These are phyloP conservation scores for Cicer pinnatifidum DNA, from an alignment of 306 rosid genomes.

Conservation along the genomic window DNA sequence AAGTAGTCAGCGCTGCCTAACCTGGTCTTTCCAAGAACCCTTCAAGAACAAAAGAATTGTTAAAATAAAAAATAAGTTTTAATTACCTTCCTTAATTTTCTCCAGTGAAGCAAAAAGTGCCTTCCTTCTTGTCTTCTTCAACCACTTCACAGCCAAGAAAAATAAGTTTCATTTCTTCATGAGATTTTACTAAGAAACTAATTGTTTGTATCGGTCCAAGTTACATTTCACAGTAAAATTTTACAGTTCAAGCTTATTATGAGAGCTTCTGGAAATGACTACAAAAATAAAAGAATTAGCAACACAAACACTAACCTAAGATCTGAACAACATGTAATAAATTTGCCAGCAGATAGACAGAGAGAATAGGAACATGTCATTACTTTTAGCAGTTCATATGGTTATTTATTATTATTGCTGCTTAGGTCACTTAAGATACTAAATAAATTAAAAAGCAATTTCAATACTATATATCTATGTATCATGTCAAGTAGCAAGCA, in stretches of 20 bases:
- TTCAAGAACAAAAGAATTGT: too few species aligned
- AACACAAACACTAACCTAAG: conserved; percentile 9
- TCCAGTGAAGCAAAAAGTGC: conserved; percentile 87
- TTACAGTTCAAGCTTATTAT: neutral
- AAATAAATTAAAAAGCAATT: conserved; percentile 1
- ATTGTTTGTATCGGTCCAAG: neutral
- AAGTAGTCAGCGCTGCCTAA: too few species aligned
- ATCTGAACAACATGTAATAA: conserved; percentile 4
- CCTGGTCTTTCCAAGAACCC: too few species aligned
- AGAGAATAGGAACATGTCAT: neutral
- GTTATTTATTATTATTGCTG: neutral
- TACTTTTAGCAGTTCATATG: conserved; percentile 18
- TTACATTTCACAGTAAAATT: neutral
- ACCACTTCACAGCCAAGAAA: conserved; percentile 65
- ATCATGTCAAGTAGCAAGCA: conserved; percentile 13
- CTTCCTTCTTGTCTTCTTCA: conserved; percentile 83
- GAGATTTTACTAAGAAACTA: conserved; percentile 23
- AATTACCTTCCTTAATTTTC: conserved; percentile 91
- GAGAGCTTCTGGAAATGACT: neutral
- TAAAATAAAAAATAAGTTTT: neutral
- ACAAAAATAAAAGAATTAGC: neutral
- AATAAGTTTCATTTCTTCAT: conserved; percentile 21
- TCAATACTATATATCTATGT: neutral
- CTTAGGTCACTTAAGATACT: conserved; percentile 22
- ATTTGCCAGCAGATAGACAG: conserved; percentile 5